Conservation (phyloP, 1,284 basidiomycete species). For the Leccinum olivaceoglutinosum region DNA sequence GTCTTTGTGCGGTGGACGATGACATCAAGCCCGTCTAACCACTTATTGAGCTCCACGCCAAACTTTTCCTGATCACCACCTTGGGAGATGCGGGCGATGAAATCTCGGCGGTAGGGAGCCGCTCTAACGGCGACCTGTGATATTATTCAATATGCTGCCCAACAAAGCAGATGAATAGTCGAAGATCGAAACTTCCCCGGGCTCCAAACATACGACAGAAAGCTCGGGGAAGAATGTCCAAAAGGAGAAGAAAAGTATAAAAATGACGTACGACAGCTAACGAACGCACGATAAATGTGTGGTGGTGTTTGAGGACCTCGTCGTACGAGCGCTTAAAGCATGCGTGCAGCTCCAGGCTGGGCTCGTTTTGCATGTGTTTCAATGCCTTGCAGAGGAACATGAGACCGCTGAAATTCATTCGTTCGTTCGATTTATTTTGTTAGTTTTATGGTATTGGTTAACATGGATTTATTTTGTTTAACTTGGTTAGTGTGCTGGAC, state of each 20-base stretch:
- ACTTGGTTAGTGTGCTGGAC: conserved; percentile 7
- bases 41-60: conserved; percentile 67
- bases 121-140: conserved; percentile 87
- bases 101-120: conserved; percentile 82
- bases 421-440: conserved; percentile 1
- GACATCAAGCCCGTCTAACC: conserved; percentile 74
- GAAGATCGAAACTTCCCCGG: not conserved
- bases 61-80: conserved; percentile 76
- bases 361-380: conserved; percentile 69
- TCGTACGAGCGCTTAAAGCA: conserved; percentile 91
- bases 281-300: conserved; percentile 80
- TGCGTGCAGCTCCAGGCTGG: conserved; percentile 65
- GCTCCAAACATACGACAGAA: conserved; percentile 1
- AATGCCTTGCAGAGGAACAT: conserved; percentile 50
- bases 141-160: not conserved
- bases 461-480: not conserved
- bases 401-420: conserved; percentile 19
- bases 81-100: conserved; percentile 82
- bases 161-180: not conserved
- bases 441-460: not conserved
- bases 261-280: conserved; percentile 72
- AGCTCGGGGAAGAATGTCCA: not conserved
- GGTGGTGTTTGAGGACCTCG: conserved; percentile 75
- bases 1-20: conserved; percentile 63
- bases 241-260: not conserved